Conservation (phyloP, 352 stramenopile species). For the Blastocystis sp. region DNA sequence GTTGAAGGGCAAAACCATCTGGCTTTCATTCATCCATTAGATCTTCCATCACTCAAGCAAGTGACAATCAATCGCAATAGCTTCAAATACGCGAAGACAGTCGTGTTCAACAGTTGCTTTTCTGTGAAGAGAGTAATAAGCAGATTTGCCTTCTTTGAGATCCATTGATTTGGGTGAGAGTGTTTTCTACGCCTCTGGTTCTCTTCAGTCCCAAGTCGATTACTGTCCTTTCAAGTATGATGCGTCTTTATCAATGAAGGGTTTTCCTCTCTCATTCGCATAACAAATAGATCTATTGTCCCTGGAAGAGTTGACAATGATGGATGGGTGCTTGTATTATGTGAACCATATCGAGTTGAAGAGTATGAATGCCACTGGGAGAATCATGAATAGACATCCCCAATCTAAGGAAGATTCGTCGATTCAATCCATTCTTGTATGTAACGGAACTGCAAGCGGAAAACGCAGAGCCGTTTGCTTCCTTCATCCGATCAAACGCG, state of each 20-base stretch:
- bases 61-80: not conserved
- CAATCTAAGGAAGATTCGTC: not conserved
- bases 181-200: not conserved
- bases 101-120: not conserved
- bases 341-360: not conserved
- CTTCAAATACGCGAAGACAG: not conserved
- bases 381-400: not conserved
- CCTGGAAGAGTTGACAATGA: not conserved
- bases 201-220: not conserved
- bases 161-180: not conserved
- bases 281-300: not conserved
- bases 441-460: not conserved
- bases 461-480: not conserved
- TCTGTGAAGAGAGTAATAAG: not conserved
- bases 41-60: not conserved
- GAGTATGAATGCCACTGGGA: not conserved
- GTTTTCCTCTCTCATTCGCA: not conserved
- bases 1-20: not conserved
- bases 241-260: not conserved
- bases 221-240: not conserved
- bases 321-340: not conserved
- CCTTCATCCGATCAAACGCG: not conserved
- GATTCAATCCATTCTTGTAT: not conserved
- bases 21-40: not conserved
- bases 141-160: not conserved